Evolutionary conservation across 2,329 filamentous ascomycete species (phyloP), one percentile per base, ranked within the genome.

Genomic region (Alternaria brassicae): DNA sequence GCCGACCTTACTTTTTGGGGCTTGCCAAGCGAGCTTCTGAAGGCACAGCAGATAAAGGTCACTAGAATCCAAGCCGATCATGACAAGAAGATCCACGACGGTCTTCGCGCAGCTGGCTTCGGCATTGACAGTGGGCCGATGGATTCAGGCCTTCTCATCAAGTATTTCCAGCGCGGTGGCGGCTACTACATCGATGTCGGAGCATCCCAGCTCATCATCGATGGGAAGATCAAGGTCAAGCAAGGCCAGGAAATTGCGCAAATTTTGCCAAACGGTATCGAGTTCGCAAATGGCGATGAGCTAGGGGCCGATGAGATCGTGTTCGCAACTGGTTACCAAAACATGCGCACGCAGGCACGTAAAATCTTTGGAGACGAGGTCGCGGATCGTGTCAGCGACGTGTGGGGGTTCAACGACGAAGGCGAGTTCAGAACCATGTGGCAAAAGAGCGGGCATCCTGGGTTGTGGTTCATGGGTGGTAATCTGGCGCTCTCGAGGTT

Each of bases 171-270:
- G 47, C 76, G 80, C 2, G 73, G 78, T 28, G 82, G 82, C 4
- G 81, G 82, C 0, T 81, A 83, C 63, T 83, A 83, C 60, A 77
- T 83, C 48, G 81, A 84, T 56, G 78, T 82, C 23, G 82, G 82
- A 1, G 76, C 75, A 3, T 80, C 74, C 1, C 71, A 72, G 27
- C 73, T 80, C 49, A 82, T 83, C 39, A 69, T 78, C 9, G 72
- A 79, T 6, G 79, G 81, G 13, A 71, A 82, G 72, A 82, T 84
- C 60, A 79, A 79, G 55, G 71, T 84, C 42, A 80, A 81, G 66
- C 73, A 76, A 8, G 76, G 75, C 39, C 68, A 74, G 23, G 67
- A 77, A 5, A 73, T 80, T 23, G 67, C 72, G 10, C 59, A 69
- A 4, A 78, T 81, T 50, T 76, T 79, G 0, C 67, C 74, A 4